phyloP scores from a whole-genome alignment of 1,284 basidiomycete genomes.

The Ustilago hordei region DNA sequence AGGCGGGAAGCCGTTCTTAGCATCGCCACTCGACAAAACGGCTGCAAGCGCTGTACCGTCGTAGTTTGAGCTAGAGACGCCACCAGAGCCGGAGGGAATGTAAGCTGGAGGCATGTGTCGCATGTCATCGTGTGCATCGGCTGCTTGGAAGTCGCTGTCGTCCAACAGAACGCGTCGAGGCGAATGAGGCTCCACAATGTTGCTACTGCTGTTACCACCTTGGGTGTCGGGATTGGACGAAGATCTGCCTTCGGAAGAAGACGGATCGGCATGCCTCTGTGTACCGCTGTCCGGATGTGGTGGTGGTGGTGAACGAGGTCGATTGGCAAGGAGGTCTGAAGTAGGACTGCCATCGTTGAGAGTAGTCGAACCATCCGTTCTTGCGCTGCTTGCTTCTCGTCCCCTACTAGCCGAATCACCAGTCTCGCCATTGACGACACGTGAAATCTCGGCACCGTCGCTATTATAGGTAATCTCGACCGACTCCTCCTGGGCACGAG shows the following conservation, averaged over 20 bases:
- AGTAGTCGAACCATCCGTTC: conserved; percentile 3
- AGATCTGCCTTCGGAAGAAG: conserved; percentile 10
- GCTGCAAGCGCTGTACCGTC: conserved; percentile 22
- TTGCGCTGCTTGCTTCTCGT: neutral
- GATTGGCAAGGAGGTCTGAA: neutral
- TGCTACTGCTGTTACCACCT: neutral
- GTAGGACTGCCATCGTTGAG: conserved; percentile 1
- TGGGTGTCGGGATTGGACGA: conserved; percentile 11
- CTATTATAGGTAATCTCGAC: conserved; percentile 45
- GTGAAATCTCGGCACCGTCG: conserved; percentile 7
- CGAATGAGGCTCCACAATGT: conserved; percentile 1
- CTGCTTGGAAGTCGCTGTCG: conserved; percentile 53
- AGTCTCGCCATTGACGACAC: neutral
- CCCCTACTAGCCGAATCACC: neutral
- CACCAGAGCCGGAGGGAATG: conserved; percentile 46
- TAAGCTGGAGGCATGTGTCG: conserved; percentile 59
- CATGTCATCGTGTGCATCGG: conserved; percentile 39
- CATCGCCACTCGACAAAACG: conserved; percentile 39
- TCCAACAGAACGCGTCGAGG: conserved; percentile 31
- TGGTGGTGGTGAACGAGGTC: conserved; percentile 41
- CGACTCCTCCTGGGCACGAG: conserved; percentile 21
- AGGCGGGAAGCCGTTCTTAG: conserved; percentile 43
- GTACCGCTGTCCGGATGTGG: conserved; percentile 39
- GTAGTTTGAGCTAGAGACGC: neutral
- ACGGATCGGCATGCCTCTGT: neutral